phyloP scores from a whole-genome alignment of 306 rosid species.

The Calophaca sinica region DNA sequence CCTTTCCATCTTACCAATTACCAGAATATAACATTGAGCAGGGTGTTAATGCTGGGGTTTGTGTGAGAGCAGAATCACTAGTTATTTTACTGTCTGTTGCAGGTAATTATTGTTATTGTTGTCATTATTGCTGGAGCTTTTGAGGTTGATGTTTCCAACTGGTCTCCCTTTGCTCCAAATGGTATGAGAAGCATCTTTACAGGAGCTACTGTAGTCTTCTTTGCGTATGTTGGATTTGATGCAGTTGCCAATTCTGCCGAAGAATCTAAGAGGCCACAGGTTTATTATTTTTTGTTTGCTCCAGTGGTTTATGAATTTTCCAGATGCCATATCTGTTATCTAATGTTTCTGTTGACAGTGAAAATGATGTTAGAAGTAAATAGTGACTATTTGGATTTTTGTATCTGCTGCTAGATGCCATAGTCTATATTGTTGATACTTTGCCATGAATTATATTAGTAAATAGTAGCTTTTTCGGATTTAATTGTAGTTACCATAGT shows the following conservation, averaged over 20 bases:
- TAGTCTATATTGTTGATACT: conserved; percentile 1
- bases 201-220: conserved; percentile 97
- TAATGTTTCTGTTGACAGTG: conserved; percentile 20
- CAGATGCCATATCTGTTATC: conserved; percentile 29
- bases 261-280: conserved; percentile 97
- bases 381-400: conserved; percentile 4
- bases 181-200: conserved; percentile 75
- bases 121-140: conserved; percentile 85
- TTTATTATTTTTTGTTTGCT: conserved; percentile 46
- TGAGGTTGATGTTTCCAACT: conserved; percentile 92
- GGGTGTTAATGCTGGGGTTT: conserved; percentile 8
- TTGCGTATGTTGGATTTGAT: conserved; percentile 98
- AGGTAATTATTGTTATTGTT: conserved; percentile 78
- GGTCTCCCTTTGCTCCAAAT: conserved; percentile 97
- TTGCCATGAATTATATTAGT: conserved; percentile 27
- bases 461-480: conserved; percentile 1
- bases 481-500: conserved; percentile 13
- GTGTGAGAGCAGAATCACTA: conserved; percentile 29
- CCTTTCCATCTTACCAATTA: conserved; percentile 36
- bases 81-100: conserved; percentile 52
- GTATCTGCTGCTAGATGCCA: conserved; percentile 28
- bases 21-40: conserved; percentile 34
- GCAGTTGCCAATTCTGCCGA: conserved; percentile 99
- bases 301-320: conserved; percentile 39
- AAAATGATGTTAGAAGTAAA: conserved; percentile 24